Evolutionary conservation across 257 asterid genomes (phyloP).

Genomic region (Gentiana dahurica): DNA sequence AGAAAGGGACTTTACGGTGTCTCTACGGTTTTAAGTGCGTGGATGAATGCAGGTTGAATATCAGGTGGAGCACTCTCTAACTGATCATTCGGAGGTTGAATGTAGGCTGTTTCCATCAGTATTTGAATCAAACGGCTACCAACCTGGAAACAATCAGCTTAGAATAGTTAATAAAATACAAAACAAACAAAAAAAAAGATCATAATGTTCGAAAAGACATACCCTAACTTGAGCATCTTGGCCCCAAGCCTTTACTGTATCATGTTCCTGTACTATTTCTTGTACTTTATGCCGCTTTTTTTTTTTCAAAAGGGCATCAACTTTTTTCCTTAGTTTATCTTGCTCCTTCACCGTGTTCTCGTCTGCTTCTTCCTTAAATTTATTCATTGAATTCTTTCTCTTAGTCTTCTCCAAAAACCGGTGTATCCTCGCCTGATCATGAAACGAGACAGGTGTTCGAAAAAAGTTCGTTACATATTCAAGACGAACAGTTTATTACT

Average conservation of each 20-base stretch:
- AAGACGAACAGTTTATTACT: not conserved
- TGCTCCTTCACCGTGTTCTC: slow-evolving; percentile 36
- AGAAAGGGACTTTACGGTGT: slow-evolving; percentile 27
- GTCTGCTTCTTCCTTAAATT: slow-evolving; percentile 27
- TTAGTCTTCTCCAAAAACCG: slow-evolving; percentile 62
- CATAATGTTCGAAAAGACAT: not conserved
- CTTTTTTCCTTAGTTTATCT: slow-evolving; percentile 59
- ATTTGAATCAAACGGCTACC: slow-evolving; percentile 87
- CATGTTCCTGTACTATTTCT: slow-evolving; percentile 56
- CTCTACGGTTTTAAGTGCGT: slow-evolving; percentile 60
- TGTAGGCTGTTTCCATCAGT: slow-evolving; percentile 70
- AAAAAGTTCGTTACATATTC: not conserved
- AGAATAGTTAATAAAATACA: too few relatives aligned
- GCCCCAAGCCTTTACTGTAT: slow-evolving; percentile 73
- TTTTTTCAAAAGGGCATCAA: slow-evolving; percentile 60
- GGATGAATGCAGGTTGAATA: slow-evolving; percentile 88
- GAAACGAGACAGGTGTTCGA: slow-evolving; percentile 9
- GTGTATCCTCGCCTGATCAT: slow-evolving; percentile 69
- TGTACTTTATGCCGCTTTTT: slow-evolving; percentile 58
- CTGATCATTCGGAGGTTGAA: slow-evolving; percentile 76
- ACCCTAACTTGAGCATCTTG: slow-evolving; percentile 88
- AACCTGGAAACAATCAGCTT: slow-evolving; percentile 32
- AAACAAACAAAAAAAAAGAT: too few relatives aligned
- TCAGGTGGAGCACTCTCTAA: slow-evolving; percentile 69
- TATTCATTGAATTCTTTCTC: slow-evolving; percentile 62